These are phyloP conservation scores for Alternaria dauci DNA, from an alignment of 2,329 filamentous ascomycete genomes.

Conservation along the genomic window DNA sequence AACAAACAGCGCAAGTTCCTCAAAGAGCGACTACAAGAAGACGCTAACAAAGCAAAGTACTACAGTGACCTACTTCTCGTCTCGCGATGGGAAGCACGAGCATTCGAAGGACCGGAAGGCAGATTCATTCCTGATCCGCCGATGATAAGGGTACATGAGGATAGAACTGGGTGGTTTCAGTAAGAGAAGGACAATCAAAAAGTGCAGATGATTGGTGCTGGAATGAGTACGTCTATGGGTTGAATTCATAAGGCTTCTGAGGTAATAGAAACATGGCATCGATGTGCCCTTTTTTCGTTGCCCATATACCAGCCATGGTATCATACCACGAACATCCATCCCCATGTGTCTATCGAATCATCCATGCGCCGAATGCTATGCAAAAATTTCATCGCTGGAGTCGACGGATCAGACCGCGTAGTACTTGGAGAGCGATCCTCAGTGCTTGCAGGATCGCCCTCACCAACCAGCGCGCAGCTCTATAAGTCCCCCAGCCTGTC, in stretches of 20 bases:
- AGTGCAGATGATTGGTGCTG: background rate
- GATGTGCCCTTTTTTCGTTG: background rate
- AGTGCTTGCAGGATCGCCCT: background rate
- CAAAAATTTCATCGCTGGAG: background rate
- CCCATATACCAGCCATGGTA: background rate
- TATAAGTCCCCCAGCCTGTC: background rate
- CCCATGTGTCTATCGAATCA: background rate
- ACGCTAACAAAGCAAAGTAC: background rate
- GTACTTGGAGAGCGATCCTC: background rate
- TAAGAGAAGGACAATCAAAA: background rate
- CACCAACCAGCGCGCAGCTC: background rate
- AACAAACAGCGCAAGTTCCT: background rate
- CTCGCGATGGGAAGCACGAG: background rate
- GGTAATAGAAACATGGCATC: no score
- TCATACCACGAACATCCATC: background rate
- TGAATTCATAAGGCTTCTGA: no score
- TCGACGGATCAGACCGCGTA: background rate
- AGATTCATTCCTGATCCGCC: background rate
- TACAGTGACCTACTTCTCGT: background rate
- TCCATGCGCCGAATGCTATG: conserved; percentile 7
- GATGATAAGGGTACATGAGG: background rate
- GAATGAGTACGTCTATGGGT: background rate
- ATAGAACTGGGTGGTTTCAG: background rate
- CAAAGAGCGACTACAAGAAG: background rate
- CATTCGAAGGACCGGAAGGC: background rate